phyloP scores from a whole-genome alignment of 1,284 basidiomycete species.

The Grifola frondosa region DNA sequence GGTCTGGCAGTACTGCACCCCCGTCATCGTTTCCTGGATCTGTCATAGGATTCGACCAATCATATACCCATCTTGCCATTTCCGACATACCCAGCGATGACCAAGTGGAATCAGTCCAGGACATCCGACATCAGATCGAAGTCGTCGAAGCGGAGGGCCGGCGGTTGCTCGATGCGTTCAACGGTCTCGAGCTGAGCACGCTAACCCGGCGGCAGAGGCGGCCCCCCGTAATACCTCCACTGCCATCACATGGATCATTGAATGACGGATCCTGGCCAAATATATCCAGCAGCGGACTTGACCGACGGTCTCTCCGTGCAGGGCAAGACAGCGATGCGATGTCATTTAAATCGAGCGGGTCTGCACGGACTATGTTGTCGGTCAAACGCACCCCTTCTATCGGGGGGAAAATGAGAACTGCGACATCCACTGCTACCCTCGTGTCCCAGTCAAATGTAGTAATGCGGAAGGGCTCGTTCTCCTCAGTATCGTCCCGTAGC shows the following conservation, averaged over 20 bases:
- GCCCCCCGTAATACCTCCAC: constrained; percentile 28
- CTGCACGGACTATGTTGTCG: constrained; percentile 44
- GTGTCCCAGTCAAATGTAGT: constrained; percentile 26
- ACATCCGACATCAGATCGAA: constrained; percentile 64
- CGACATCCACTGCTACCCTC: constrained; percentile 23
- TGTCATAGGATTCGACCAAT: constrained; percentile 24
- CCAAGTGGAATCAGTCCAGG: constrained; percentile 51
- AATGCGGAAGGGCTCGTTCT: constrained; percentile 50
- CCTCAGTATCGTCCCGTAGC: constrained; percentile 46
- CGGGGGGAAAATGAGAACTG: constrained; percentile 39
- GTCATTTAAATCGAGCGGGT: constrained; percentile 53
- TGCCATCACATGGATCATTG: constrained; percentile 17
- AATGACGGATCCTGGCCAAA: constrained; percentile 15
- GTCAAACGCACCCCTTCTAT: constrained; percentile 31
- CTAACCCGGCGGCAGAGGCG: constrained; percentile 52
- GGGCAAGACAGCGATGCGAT: constrained; percentile 41
- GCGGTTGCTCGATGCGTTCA: constrained; percentile 71
- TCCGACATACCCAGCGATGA: constrained; percentile 53
- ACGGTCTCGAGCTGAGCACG: constrained; percentile 68
- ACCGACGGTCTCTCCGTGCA: constrained; percentile 21
- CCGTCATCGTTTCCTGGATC: constrained; percentile 56
- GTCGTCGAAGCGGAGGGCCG: constrained; percentile 66
- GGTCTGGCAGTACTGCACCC: constrained; percentile 41
- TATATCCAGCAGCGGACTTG: constrained; percentile 9
- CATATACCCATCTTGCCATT: constrained; percentile 33